A percentile compares a stretch with the other conserved stretches of the same genome.
Conservation (phyloP, 2,329 filamentous ascomycete species). For the Aaosphaeria arxii region DNA sequence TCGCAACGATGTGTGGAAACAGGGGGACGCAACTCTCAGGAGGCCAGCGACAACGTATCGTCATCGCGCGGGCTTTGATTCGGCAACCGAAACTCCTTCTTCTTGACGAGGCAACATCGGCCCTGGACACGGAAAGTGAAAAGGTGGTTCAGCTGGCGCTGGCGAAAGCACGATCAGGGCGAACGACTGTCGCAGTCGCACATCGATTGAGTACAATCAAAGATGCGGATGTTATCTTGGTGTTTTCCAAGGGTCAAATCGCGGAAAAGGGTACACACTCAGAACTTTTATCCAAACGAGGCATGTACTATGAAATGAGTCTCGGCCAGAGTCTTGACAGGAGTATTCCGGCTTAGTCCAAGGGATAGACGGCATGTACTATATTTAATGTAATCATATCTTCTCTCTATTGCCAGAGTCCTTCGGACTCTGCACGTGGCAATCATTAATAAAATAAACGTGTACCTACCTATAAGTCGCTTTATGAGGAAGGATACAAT, state of each 20-base stretch:
- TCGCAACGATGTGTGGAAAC: constrained; percentile 29
- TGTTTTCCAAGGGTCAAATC: constrained; percentile 83
- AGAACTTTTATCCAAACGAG: constrained; percentile 36
- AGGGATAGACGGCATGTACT: no score
- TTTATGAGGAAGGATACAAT: no score
- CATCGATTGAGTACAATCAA: constrained; percentile 91
- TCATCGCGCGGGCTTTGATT: constrained; percentile 86
- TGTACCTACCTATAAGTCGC: no score
- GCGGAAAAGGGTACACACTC: constrained; percentile 70
- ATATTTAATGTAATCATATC: no score
- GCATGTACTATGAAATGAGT: constrained; percentile 46
- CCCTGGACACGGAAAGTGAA: constrained; percentile 48
- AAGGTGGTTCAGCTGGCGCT: constrained; percentile 77
- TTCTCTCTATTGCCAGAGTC: no score
- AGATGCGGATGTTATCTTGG: constrained; percentile 89
- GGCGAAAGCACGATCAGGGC: constrained; percentile 76
- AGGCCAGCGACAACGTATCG: constrained; percentile 92
- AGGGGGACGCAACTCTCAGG: constrained; percentile 50
- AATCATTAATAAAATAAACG: no score
- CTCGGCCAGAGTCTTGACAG: constrained; percentile 41
- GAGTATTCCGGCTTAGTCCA: constrained; percentile 11
- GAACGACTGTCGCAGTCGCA: constrained; percentile 92
- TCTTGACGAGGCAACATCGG: constrained; percentile 35
- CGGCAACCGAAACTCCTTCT: constrained; percentile 81
- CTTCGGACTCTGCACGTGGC: no score